Evolutionary conservation across 179 eudicot genomes (phyloP).

Genomic region (Silene noctiflora): DNA sequence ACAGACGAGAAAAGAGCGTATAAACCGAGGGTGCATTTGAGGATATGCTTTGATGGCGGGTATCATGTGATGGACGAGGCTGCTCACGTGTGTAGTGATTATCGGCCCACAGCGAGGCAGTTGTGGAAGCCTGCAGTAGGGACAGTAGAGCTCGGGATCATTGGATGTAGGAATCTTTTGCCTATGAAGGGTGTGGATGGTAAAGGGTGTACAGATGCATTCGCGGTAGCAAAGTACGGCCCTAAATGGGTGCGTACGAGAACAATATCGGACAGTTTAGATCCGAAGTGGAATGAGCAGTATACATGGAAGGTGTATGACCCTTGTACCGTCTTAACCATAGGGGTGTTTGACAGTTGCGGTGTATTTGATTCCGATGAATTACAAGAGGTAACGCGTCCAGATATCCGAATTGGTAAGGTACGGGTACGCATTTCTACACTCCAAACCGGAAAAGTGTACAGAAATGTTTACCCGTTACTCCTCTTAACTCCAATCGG

Average conservation of each 20-base stretch:
- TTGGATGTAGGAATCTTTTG: constrained; percentile 64
- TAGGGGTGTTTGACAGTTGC: constrained; percentile 77
- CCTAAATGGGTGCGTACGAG: constrained; percentile 90
- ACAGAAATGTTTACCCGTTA: constrained; percentile 58
- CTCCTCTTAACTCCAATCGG: constrained; percentile 58
- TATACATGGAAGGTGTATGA: constrained; percentile 93
- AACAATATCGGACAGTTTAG: constrained; percentile 57
- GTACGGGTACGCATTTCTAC: constrained; percentile 80
- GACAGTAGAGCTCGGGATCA: constrained; percentile 72
- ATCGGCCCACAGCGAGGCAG: constrained; percentile 88
- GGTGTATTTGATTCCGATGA: constrained; percentile 43
- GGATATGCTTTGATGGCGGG: constrained; percentile 92
- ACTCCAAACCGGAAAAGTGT: constrained; percentile 61
- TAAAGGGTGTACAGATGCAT: constrained; percentile 75
- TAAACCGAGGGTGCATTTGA: constrained; percentile 68
- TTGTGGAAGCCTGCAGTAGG: constrained; percentile 88
- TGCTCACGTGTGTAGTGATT: constrained; percentile 78
- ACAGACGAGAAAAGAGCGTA: constrained; percentile 40
- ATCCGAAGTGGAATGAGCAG: constrained; percentile 96
- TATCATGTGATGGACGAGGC: constrained; percentile 97
- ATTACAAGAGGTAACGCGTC: constrained; percentile 37
- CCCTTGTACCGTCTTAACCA: constrained; percentile 73
- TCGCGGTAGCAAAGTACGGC: constrained; percentile 86
- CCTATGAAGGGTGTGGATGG: constrained; percentile 67
- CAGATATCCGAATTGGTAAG: constrained; percentile 77